A percentile compares a stretch with the other conserved stretches of the same genome.
Evolutionary conservation across 2,329 filamentous ascomycete genomes (phyloP).

Genomic region (Ilyonectria mors-panacis): DNA sequence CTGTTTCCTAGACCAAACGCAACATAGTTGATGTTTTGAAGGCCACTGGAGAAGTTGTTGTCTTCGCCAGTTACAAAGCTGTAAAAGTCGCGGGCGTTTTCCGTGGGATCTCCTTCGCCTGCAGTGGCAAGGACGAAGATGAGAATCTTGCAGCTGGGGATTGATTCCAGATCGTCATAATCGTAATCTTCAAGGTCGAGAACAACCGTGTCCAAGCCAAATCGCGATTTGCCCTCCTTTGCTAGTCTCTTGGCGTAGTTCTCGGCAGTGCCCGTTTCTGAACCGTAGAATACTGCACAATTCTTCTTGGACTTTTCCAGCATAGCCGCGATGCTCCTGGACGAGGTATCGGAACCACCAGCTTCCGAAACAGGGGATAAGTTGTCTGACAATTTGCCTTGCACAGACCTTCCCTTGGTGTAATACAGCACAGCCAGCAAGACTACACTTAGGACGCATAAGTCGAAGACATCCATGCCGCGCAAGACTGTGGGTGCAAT

Average conservation of each 20-base stretch:
- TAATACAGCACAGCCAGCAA: slow-evolving; percentile 5
- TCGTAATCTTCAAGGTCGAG: slow-evolving; percentile 98
- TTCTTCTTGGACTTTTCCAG: slow-evolving; percentile 97
- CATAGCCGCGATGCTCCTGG: slow-evolving; percentile 93
- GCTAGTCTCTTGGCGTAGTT: slow-evolving; percentile 96
- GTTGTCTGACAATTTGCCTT: neutral
- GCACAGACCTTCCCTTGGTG: slow-evolving; percentile 6
- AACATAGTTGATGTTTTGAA: slow-evolving; percentile 90
- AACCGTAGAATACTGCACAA: slow-evolving; percentile 98
- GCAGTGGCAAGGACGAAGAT: slow-evolving; percentile 98
- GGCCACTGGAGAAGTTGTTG: slow-evolving; percentile 82
- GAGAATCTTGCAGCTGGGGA: slow-evolving; percentile 90
- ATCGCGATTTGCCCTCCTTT: slow-evolving; percentile 97
- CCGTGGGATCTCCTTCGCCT: slow-evolving; percentile 97
- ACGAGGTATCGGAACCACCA: slow-evolving; percentile 1
- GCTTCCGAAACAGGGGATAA: slow-evolving; percentile 13
- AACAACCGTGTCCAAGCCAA: slow-evolving; percentile 97
- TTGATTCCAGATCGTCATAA: slow-evolving; percentile 90
- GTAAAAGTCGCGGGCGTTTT: slow-evolving; percentile 99
- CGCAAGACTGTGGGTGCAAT: slow-evolving; percentile 2
- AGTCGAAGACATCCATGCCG: slow-evolving; percentile 16
- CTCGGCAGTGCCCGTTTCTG: slow-evolving; percentile 97
- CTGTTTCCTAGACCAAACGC: slow-evolving; percentile 98
- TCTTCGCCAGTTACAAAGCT: slow-evolving; percentile 92
- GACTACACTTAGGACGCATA: slow-evolving; percentile 1